A percentile compares a stretch with the other conserved stretches of the same genome.
Evolutionary conservation across 768 basidiomycete genomes (phyloP).

Genomic region (Scleroderma citrinum): DNA sequence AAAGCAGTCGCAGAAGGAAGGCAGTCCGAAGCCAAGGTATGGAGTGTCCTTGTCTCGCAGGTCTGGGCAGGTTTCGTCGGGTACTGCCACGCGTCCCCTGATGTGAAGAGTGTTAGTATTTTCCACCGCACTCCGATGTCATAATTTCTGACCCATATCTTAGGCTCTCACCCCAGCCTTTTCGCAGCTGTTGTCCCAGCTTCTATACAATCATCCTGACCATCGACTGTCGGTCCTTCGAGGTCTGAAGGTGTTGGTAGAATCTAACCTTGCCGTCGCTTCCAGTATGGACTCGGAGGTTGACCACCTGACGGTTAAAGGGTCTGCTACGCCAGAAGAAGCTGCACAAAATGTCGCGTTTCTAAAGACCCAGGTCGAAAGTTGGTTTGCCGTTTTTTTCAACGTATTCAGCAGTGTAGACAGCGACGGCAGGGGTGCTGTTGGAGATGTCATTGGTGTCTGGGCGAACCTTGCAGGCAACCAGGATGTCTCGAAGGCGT

Average conservation of each 20-base stretch:
- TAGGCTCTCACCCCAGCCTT: conserved; percentile 74
- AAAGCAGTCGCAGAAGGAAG: conserved; percentile 69
- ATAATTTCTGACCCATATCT: conserved; percentile 4
- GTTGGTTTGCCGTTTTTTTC: conserved; percentile 92
- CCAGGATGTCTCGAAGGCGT: conserved; percentile 77
- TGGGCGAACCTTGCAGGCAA: conserved; percentile 81
- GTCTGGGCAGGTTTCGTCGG: conserved; percentile 90
- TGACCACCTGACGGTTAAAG: conserved; percentile 20
- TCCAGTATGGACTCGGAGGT: conserved; percentile 25
- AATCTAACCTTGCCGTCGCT: conserved; percentile 62
- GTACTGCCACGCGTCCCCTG: conserved; percentile 79
- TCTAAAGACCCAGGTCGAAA: conserved; percentile 74
- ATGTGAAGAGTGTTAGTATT: conserved; percentile 58
- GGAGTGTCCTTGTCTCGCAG: conserved; percentile 90
- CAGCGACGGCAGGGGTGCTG: conserved; percentile 65
- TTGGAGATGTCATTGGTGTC: conserved; percentile 83
- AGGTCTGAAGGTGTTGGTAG: conserved; percentile 75
- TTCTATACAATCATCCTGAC: conserved; percentile 85
- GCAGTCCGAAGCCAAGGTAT: conserved; percentile 87
- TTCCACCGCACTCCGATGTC: not conserved
- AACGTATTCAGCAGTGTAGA: conserved; percentile 90
- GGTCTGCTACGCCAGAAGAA: conserved; percentile 45
- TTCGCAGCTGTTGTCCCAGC: conserved; percentile 84
- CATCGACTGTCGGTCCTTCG: conserved; percentile 79
- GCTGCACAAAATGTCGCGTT: conserved; percentile 65